Evolutionary conservation across 2,329 filamentous ascomycete genomes (phyloP).

Genomic region (Penicillium sp.): DNA sequence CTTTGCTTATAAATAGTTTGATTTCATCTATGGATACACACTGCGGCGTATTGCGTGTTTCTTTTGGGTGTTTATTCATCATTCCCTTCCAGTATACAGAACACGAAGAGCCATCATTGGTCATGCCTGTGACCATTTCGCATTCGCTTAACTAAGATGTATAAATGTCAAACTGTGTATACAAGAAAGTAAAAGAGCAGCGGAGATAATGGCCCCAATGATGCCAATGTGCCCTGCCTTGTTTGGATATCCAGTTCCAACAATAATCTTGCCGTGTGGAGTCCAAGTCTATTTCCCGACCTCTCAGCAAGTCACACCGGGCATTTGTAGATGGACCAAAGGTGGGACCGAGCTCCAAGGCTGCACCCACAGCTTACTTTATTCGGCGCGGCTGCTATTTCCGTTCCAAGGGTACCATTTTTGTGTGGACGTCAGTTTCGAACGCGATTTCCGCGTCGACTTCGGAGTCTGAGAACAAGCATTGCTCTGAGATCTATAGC

Average conservation of each 20-base stretch:
- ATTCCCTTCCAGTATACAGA: not conserved
- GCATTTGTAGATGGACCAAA: not conserved
- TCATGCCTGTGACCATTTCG: not conserved
- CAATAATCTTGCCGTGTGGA: no score
- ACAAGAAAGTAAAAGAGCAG: not conserved
- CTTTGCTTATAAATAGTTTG: conserved; percentile 7
- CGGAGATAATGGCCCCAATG: not conserved
- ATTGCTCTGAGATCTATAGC: not conserved
- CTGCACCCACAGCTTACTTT: not conserved
- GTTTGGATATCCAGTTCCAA: not conserved
- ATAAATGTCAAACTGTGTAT: not conserved
- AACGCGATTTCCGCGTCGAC: not conserved
- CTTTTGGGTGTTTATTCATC: not conserved
- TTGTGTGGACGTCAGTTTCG: not conserved
- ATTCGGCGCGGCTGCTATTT: not conserved
- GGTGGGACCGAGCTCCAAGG: not conserved
- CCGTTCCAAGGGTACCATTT: not conserved
- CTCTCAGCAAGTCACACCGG: not conserved
- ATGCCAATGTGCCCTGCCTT: not conserved
- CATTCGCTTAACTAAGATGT: not conserved
- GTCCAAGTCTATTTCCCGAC: not conserved
- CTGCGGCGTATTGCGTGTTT: not conserved
- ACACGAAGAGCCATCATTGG: not conserved
- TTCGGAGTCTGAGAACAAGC: not conserved
- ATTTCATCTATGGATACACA: not conserved